Evolutionary conservation across 2,329 filamentous ascomycete species (phyloP).

Genomic region (Aspergillus novoparasiticus): DNA sequence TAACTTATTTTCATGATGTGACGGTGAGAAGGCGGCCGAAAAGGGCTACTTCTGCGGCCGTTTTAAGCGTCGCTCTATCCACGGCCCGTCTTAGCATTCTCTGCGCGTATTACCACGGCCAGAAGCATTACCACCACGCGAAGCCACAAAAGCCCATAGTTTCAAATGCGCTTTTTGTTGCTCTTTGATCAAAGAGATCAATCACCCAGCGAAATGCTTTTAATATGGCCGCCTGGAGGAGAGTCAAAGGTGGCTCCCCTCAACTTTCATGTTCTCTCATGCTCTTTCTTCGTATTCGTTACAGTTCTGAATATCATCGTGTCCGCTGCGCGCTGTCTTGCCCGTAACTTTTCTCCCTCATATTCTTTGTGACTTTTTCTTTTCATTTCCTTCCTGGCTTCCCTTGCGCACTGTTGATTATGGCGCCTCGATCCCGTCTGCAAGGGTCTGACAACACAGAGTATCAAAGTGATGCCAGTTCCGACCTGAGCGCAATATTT

Average conservation of each 20-base stretch:
- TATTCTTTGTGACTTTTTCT: neutral
- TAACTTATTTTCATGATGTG: neutral
- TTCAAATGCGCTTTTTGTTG: neutral
- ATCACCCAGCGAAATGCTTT: no score
- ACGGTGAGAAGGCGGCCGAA: neutral
- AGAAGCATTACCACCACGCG: neutral
- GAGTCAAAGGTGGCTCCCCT: no score
- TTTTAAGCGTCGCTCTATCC: neutral
- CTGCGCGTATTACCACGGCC: neutral
- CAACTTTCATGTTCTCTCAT: no score
- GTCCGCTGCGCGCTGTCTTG: no score
- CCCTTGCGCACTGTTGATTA: no score
- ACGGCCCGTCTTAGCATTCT: neutral
- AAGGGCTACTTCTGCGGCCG: neutral
- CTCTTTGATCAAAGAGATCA: no score
- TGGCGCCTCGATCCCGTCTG: constrained; percentile 2
- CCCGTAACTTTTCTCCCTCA: no score
- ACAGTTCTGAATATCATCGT: no score
- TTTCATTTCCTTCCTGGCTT: neutral
- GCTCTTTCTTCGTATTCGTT: no score
- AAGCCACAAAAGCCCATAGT: no score
- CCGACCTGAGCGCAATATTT: constrained; percentile 15
- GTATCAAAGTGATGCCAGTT: constrained; percentile 19
- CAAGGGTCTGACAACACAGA: constrained; percentile 11
- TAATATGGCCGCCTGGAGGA: no score